phyloP scores from a whole-genome alignment of 1,284 basidiomycete genomes.

The Sanghuangporus baumii region DNA sequence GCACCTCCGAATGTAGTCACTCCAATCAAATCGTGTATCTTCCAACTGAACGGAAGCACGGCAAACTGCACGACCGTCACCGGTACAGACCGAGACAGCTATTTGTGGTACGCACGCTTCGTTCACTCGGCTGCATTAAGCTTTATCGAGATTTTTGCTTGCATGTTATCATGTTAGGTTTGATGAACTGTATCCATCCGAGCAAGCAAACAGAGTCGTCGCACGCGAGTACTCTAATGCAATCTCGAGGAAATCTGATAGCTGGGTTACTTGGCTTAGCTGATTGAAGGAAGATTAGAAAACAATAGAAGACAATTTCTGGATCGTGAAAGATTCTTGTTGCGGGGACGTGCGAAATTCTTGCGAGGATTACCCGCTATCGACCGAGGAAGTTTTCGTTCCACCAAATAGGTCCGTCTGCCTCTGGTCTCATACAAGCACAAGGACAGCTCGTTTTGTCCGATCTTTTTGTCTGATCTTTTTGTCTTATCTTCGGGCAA shows the following conservation, averaged over 20 bases:
- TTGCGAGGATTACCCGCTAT: no score
- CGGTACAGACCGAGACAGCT: slow-evolving; percentile 29
- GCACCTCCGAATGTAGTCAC: slow-evolving; percentile 29
- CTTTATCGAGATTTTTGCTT: not conserved
- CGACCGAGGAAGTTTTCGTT: no score
- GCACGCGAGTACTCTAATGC: slow-evolving; percentile 27
- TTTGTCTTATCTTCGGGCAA: no score
- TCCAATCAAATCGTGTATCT: slow-evolving; percentile 28
- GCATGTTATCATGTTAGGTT: slow-evolving; percentile 19
- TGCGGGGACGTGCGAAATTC: no score
- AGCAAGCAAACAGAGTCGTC: slow-evolving; percentile 30
- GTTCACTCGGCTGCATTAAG: not conserved
- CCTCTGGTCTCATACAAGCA: no score
- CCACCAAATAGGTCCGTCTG: no score
- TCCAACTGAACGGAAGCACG: slow-evolving; percentile 20
- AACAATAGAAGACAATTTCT: no score
- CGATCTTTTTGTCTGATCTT: no score
- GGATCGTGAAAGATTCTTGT: no score
- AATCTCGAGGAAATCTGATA: slow-evolving; percentile 23
- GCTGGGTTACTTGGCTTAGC: slow-evolving; percentile 28
- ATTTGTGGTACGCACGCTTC: slow-evolving; percentile 24
- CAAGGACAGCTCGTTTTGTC: no score
- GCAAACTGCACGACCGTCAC: slow-evolving; percentile 25
- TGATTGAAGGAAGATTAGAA: slow-evolving; percentile 1
- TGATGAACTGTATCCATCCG: slow-evolving; percentile 27